Percentiles rank a stretch among this genome's conserved stretches.
These are phyloP conservation scores for Xanthoconium separans DNA, from an alignment of 1,284 basidiomycete species.

Conservation along the genomic window DNA sequence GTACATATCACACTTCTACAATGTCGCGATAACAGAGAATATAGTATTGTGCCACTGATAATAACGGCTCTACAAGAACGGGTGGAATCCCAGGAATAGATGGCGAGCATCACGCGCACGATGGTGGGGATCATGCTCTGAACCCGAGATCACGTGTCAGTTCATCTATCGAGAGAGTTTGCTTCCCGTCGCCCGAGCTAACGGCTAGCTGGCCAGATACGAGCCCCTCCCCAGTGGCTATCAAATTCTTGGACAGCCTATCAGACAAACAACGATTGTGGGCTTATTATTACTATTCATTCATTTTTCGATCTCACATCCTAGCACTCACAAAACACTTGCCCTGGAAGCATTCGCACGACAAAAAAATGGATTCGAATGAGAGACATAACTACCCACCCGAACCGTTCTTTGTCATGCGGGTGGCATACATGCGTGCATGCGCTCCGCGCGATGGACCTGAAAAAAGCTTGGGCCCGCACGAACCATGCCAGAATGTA, in stretches of 20 bases:
- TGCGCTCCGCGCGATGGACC: too few relatives aligned
- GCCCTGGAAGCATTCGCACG: too few relatives aligned
- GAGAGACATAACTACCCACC: too few relatives aligned
- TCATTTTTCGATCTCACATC: too few relatives aligned
- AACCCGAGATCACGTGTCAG: constrained; percentile 23
- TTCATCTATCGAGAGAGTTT: constrained; percentile 20
- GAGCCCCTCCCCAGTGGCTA: constrained; percentile 12
- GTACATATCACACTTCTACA: accelerated
- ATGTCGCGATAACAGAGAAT: neutral
- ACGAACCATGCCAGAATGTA: too few relatives aligned
- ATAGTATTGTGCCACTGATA: constrained; percentile 24
- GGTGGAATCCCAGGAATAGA: constrained; percentile 6
- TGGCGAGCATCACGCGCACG: constrained; percentile 28
- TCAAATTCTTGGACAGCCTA: constrained; percentile 19
- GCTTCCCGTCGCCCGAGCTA: too few relatives aligned
- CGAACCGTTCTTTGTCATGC: too few relatives aligned
- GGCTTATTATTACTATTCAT: too few relatives aligned
- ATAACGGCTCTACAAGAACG: constrained; percentile 35
- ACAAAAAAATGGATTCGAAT: too few relatives aligned
- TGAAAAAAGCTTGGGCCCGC: too few relatives aligned
- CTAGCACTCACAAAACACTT: too few relatives aligned
- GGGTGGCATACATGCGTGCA: too few relatives aligned
- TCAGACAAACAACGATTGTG: neutral
- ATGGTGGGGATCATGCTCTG: constrained; percentile 10
- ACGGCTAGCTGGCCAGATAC: constrained; percentile 6